Base-by-base conservation (phyloP, 345 rosid genomes). In the Camelina sativa region DNA sequence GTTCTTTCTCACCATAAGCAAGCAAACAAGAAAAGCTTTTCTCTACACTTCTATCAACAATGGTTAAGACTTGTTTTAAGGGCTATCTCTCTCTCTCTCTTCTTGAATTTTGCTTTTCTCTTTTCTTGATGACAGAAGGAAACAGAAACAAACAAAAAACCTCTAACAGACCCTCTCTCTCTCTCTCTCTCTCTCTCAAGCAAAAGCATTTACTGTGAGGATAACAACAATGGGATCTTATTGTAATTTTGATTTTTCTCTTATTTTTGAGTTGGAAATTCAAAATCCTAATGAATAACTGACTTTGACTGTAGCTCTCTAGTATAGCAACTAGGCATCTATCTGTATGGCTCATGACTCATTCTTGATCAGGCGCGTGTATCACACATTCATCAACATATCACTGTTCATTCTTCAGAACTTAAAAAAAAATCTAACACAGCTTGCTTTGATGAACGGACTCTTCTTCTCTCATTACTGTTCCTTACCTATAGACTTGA, bases 161-260 rank as follows among this genome's bases (percentile, higher is more conserved):
- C 17, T 70, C 51, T 43, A 73, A 79, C 71, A 73, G 82, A 79
- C 16, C 23, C 50, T 43, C n/a, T 43, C n/a, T 34, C 8, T 32
- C 8, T 43, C 46, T 43, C 46, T 34, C 1, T 32, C 35, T 32
- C 35, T 32, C 37, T 47, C 52, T 72, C 6, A 67, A 67, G 77
- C 64, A 76, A 73, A 76, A 70, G 77, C 81, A 76, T 63, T 80
- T 71, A 67, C 67, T 77, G 73, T 57, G 54, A 57, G 67, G 81
- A 74, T 77, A 80, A 73, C 76, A 67, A 73, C 78, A 67, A 73
- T 41, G 76, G 22, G 63, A 69, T 69, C 41, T 70, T 65, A 56
- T 46, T 28, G 30, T 28, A 28, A 25, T 34, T 34, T 34, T 34
- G 6, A 4, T 2, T 61, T 40, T 28, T 19, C 46, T 52, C 0